phyloP scores from a whole-genome alignment of 495 filamentous ascomycete genomes.

The Xylaria intraflava region DNA sequence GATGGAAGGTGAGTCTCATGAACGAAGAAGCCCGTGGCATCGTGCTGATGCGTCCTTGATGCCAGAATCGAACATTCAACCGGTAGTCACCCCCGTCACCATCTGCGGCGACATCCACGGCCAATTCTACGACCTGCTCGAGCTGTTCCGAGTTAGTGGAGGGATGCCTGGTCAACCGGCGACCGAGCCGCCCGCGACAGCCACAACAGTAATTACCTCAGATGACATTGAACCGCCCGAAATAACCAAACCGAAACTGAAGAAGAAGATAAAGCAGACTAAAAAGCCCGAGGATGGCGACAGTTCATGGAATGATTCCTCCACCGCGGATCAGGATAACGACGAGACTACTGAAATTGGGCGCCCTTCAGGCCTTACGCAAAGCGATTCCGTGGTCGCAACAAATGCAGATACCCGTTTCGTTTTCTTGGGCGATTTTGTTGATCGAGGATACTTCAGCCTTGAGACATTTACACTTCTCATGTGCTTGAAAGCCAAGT shows the following conservation, averaged over 20 bases:
- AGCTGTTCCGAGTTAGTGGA: constrained; percentile 92
- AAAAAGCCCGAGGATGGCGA: constrained; percentile 27
- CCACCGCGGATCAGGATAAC: constrained; percentile 43
- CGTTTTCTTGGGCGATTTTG: constrained; percentile 94
- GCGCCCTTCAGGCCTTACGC: constrained; percentile 32
- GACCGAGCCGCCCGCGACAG: constrained; percentile 55
- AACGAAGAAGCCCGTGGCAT: background rate
- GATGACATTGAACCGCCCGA: constrained; percentile 84
- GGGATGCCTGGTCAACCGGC: constrained; percentile 82
- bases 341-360: constrained; percentile 42
- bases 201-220: constrained; percentile 64
- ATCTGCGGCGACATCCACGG: constrained; percentile 98
- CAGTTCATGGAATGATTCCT: constrained; percentile 29
- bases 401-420: constrained; percentile 74
- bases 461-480: constrained; percentile 92
- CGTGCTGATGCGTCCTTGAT: background rate
- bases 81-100: constrained; percentile 92
- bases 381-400: constrained; percentile 36
- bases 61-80: constrained; percentile 94
- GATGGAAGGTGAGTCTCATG: constrained; percentile 69
- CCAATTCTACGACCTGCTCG: constrained; percentile 96
- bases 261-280: constrained; percentile 64
- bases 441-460: constrained; percentile 96
- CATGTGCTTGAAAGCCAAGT: constrained; percentile 97
- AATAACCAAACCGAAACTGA: constrained; percentile 76